These are phyloP conservation scores for Logfia minima DNA, from an alignment of 129 eudicot genomes.

Conservation along the genomic window DNA sequence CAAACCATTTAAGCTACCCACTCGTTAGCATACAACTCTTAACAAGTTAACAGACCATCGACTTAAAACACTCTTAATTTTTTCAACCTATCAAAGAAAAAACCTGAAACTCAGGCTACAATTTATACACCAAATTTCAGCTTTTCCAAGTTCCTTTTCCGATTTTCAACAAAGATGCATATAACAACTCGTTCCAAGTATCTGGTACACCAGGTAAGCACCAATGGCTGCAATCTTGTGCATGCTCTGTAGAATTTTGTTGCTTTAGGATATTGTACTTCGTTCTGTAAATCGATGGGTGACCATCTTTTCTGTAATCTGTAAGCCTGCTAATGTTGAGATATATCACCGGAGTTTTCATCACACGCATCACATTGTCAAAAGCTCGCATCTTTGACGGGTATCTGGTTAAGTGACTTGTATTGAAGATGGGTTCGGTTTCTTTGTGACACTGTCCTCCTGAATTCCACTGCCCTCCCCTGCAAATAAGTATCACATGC, in stretches of 20 bases:
- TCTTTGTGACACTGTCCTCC: slow-evolving; percentile 96
- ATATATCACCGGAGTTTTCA: slow-evolving; percentile 71
- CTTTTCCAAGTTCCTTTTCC: slow-evolving; percentile 59
- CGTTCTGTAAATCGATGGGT: slow-evolving; percentile 79
- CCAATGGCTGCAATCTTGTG: slow-evolving; percentile 97
- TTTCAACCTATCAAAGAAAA: slow-evolving; percentile 9
- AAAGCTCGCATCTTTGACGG: slow-evolving; percentile 79
- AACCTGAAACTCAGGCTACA: slow-evolving; percentile 6
- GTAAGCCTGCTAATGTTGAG: slow-evolving; percentile 82
- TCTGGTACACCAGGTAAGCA: slow-evolving; percentile 97
- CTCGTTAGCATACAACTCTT: slow-evolving; percentile 21
- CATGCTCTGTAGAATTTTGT: slow-evolving; percentile 43
- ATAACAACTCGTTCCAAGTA: slow-evolving; percentile 87
- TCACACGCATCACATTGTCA: slow-evolving; percentile 50
- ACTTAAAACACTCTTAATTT: not conserved
- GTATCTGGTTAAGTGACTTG: slow-evolving; percentile 51
- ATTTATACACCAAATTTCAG: slow-evolving; percentile 28
- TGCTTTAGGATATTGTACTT: slow-evolving; percentile 46
- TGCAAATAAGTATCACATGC: slow-evolving; percentile 37
- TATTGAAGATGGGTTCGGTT: slow-evolving; percentile 69
- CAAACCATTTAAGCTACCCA: slow-evolving; percentile 15
- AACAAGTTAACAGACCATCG: not conserved
- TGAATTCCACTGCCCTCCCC: slow-evolving; percentile 93
- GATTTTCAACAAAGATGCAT: slow-evolving; percentile 66
- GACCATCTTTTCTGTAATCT: slow-evolving; percentile 87